Conservation (phyloP, 2,329 filamentous ascomycete species). For the Chrysoporthe deuterocubensis region DNA sequence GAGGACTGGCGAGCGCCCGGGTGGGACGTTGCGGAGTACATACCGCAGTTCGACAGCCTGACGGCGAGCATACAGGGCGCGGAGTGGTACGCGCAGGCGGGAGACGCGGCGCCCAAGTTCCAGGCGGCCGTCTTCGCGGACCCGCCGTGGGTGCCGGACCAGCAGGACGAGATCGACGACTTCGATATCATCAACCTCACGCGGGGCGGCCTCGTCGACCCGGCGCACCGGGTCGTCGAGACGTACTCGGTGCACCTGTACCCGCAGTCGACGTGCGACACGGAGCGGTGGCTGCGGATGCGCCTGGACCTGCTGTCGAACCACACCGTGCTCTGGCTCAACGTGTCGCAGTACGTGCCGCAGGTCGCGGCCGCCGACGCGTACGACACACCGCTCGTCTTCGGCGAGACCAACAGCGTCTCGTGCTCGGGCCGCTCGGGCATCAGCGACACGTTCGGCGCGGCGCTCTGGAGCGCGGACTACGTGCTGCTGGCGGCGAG, state of each 20-base stretch:
- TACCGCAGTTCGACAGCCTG: slow-evolving; percentile 39
- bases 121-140: slow-evolving; percentile 42
- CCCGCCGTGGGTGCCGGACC: slow-evolving; percentile 41
- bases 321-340: slow-evolving; percentile 36
- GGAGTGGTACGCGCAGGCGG: slow-evolving; percentile 37
- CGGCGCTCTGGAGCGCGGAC: slow-evolving; percentile 54
- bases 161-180: slow-evolving; percentile 42
- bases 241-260: slow-evolving; percentile 37
- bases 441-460: slow-evolving; percentile 51
- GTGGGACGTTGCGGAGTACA: slow-evolving; percentile 39
- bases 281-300: slow-evolving; percentile 39
- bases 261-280: slow-evolving; percentile 39
- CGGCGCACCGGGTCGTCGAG: slow-evolving; percentile 30
- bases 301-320: slow-evolving; percentile 40
- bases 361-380: slow-evolving; percentile 35
- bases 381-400: slow-evolving; percentile 43
- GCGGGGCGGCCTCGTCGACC: slow-evolving; percentile 24
- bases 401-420: slow-evolving; percentile 54
- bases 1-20: slow-evolving; percentile 38
- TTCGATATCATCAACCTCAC: slow-evolving; percentile 42
- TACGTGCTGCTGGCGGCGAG: slow-evolving; percentile 44
- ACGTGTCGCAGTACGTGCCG: slow-evolving; percentile 36
- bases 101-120: slow-evolving; percentile 34
- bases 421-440: slow-evolving; percentile 44
- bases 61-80: slow-evolving; percentile 37